Conservation (phyloP, 139 green algal genomes). For the Haematococcus sp. region DNA sequence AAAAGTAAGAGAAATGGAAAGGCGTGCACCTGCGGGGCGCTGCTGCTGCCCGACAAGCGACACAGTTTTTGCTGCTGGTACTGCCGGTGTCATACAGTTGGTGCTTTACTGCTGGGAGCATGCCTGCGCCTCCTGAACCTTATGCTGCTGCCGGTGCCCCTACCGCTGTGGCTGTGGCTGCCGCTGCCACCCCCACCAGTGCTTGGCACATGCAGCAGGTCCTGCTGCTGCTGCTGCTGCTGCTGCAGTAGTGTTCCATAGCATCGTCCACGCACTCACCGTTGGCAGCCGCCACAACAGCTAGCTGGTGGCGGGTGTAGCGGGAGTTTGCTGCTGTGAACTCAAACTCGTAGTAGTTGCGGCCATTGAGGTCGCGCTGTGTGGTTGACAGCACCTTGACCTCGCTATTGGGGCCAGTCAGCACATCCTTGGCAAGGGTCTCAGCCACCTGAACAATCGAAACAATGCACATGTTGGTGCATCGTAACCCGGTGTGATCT, state of each 20-base stretch:
- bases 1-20: background rate
- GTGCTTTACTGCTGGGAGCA: no score
- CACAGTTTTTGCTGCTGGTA: background rate
- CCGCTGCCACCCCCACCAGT: no score
- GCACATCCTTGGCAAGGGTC: slow-evolving; percentile 55
- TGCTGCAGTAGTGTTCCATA: no score
- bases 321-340: slow-evolving; percentile 67
- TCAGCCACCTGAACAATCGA: slow-evolving; percentile 37
- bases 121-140: no score
- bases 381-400: slow-evolving; percentile 69
- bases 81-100: no score
- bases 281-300: slow-evolving; percentile 67
- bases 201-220: no score
- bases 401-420: slow-evolving; percentile 67
- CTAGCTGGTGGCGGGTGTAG: slow-evolving; percentile 73
- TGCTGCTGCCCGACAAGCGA: background rate
- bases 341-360: slow-evolving; percentile 92
- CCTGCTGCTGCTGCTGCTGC: no score
- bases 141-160: no score
- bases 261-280: slow-evolving; percentile 41
- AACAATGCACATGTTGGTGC: no score
- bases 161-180: no score
- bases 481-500: no score
- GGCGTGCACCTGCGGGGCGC: background rate
- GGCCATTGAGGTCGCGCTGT: slow-evolving; percentile 65